Conservation (phyloP, 768 basidiomycete species). For the Mycena leptocephala region DNA sequence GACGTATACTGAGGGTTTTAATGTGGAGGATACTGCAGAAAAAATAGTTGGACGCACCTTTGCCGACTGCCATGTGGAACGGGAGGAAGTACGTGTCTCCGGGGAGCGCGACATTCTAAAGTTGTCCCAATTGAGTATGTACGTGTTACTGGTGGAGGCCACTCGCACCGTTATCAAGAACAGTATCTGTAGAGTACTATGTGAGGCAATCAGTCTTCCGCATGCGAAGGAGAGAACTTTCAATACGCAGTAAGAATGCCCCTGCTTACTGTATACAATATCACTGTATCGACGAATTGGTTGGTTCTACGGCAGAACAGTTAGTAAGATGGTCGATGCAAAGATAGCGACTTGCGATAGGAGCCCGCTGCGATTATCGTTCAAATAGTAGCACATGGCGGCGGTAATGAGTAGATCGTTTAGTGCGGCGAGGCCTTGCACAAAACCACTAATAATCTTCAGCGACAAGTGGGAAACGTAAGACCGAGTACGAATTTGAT, state of each 20-base stretch:
- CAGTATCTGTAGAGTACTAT: slow-evolving; percentile 21
- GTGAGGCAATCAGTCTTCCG: background rate
- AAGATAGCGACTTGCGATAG: slow-evolving; percentile 6
- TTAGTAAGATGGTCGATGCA: background rate
- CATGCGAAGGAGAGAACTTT: background rate
- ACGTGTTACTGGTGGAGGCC: background rate
- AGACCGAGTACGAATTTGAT: background rate
- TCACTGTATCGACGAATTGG: slow-evolving; percentile 24
- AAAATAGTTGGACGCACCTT: slow-evolving; percentile 7
- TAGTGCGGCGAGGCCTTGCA: slow-evolving; percentile 33
- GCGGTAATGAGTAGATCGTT: slow-evolving; percentile 27
- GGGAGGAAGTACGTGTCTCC: slow-evolving; percentile 27
- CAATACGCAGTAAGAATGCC: slow-evolving; percentile 29
- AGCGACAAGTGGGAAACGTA: background rate
- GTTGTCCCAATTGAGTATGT: background rate
- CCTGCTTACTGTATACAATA: slow-evolving; percentile 28
- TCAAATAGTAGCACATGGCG: slow-evolving; percentile 27
- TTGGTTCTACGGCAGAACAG: background rate
- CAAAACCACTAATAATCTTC: slow-evolving; percentile 33
- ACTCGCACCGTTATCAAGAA: slow-evolving; percentile 17
- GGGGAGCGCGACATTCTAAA: slow-evolving; percentile 31
- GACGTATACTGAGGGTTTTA: slow-evolving; percentile 14
- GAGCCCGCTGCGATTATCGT: slow-evolving; percentile 12
- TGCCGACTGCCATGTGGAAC: slow-evolving; percentile 31
- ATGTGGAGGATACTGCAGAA: too few species aligned